Evolutionary conservation across 306 rosid genomes (phyloP), one percentile per base, ranked within the genome.

Genomic region (Datisca glomerata): DNA sequence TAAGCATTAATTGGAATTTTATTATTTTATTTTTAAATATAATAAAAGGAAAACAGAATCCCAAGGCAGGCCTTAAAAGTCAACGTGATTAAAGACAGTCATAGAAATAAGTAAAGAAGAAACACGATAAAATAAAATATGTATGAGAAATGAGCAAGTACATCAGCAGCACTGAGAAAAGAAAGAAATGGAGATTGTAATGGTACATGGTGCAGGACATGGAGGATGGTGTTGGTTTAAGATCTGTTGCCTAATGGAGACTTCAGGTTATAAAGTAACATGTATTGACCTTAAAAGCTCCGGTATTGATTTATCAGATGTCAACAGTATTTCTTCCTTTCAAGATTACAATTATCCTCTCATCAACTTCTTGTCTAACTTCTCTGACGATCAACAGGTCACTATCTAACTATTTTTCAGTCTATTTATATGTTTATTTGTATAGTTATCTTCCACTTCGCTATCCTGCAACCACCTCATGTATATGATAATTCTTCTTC

Each of bases 191-290:
- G 18, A 38, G 3, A 12, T 13, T 18, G 43, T 38, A 3, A 14
- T 38, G 43, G 43, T 38, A 9, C 43, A 38, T 18, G 43, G 43
- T 1, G 17, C 43, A 15, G 43, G 43, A 3, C 43, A 38, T 18
- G 43, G 43, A 38, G 43, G 9, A 14, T 13, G 43, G 43, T 38
- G 43, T 6, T 38, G 18, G 43, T 17, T n/a, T 18, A 38, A 15
- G 43, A 17, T 17, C 18, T 18, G 43, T 14, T 38, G 18, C 18
- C 15, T 38, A 11, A 8, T 38, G 9, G 43, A 38, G 15, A n/a
- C 18, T n/a, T 5, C 21, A 14, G 43, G 43, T n/a, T 17, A 38
- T 18, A 38, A 38, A 18, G 43, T 17, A 16, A 38, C 19, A 16
- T 38, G 43, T 18, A 1, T 17, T 8, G 43, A 38, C 43, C 43